Percentiles rank a stretch among this genome's conserved stretches.
These are phyloP conservation scores for Colletotrichum karsti DNA, from an alignment of 2,329 filamentous ascomycete genomes.

Conservation along the genomic window DNA sequence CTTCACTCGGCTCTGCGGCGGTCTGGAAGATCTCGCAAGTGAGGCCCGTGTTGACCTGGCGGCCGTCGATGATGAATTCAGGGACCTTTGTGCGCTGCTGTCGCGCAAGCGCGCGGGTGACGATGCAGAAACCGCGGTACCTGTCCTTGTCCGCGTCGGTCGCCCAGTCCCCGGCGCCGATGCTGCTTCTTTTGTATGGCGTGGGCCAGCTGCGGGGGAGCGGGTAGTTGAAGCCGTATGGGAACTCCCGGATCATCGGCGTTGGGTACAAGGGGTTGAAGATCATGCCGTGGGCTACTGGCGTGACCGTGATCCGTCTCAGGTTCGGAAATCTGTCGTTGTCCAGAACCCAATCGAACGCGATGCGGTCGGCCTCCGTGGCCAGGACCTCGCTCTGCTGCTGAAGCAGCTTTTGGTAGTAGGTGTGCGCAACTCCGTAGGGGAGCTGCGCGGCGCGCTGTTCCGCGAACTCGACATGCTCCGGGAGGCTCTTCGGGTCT, in stretches of 20 bases:
- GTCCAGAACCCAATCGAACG: constrained; percentile 40
- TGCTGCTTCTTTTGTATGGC: not conserved
- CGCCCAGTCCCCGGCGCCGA: not conserved
- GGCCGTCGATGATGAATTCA: constrained; percentile 43
- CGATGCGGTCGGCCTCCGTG: constrained; percentile 37
- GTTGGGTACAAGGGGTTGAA: constrained; percentile 48
- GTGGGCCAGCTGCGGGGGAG: constrained; percentile 41
- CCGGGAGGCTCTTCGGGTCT: not conserved
- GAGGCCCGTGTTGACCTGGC: constrained; percentile 39
- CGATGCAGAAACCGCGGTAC: constrained; percentile 42
- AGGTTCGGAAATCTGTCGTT: constrained; percentile 41
- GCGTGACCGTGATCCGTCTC: constrained; percentile 45
- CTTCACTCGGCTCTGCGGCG: constrained; percentile 28
- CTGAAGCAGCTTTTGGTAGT: not conserved
- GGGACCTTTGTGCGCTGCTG: constrained; percentile 32
- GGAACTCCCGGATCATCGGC: constrained; percentile 50
- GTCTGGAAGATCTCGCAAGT: constrained; percentile 39
- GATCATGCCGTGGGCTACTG: constrained; percentile 45
- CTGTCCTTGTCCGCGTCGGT: constrained; percentile 29
- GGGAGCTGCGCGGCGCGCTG: not conserved
- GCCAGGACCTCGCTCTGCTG: not conserved
- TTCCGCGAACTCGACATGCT: not conserved
- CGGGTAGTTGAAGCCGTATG: constrained; percentile 47
- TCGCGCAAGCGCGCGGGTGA: constrained; percentile 36
- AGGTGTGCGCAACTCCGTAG: not conserved